These are phyloP conservation scores for Aureobasidium subglaciale DNA, from an alignment of 2,329 filamentous ascomycete species.

Conservation along the genomic window DNA sequence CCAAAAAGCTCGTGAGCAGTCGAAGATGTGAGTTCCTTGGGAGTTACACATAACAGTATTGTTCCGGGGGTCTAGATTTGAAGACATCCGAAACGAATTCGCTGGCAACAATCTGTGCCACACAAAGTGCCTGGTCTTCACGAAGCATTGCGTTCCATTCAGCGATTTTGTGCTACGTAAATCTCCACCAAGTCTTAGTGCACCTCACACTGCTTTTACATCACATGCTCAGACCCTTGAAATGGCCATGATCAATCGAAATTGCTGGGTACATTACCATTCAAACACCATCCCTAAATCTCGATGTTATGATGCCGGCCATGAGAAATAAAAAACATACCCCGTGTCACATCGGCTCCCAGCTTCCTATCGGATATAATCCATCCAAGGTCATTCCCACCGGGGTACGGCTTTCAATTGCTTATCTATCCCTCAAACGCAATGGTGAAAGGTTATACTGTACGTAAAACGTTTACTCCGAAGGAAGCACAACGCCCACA, in stretches of 20 bases:
- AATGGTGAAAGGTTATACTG: not conserved
- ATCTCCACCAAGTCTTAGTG: too few species aligned
- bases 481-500: not conserved
- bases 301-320: too few species aligned
- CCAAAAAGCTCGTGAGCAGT: not conserved
- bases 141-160: too few species aligned
- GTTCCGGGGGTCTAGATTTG: too few species aligned
- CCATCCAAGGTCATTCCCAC: not conserved
- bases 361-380: not conserved
- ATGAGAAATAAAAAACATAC: too few species aligned
- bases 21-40: not conserved
- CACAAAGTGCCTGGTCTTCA: too few species aligned
- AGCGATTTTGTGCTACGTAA: not conserved
- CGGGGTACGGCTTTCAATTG: not conserved
- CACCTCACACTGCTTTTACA: too few species aligned
- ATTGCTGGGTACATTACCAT: not conserved
- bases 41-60: not conserved
- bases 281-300: not conserved
- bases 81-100: too few species aligned
- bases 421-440: not conserved
- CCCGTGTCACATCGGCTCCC: not conserved
- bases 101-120: too few species aligned
- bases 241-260: too few species aligned
- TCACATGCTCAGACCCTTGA: too few species aligned
- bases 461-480: conserved; percentile 3